Conservation (phyloP, 768 basidiomycete species). For the Termitomyces sp. region DNA sequence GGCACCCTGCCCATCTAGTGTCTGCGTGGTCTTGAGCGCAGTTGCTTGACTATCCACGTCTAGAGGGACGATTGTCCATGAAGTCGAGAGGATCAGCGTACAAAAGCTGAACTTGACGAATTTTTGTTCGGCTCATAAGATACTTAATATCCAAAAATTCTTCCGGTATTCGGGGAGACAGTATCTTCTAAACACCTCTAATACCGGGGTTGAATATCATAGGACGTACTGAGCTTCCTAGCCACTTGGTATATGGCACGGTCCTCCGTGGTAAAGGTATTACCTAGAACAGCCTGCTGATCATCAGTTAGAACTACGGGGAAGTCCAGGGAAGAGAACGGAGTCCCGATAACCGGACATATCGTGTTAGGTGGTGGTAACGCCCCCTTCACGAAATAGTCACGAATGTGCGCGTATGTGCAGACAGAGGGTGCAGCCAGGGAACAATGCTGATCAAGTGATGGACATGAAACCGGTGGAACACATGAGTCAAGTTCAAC, state of each 20-base stretch:
- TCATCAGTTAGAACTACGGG: not conserved
- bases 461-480: not conserved
- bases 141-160: too few relatives aligned
- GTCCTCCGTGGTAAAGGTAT: not conserved
- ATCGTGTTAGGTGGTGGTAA: constrained; percentile 36
- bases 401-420: constrained; percentile 25
- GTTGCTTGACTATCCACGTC: not conserved
- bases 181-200: not conserved
- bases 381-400: constrained; percentile 37
- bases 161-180: not conserved
- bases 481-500: not conserved
- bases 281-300: not conserved
- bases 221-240: constrained; percentile 1
- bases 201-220: not conserved
- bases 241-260: not conserved
- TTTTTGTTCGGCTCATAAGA: too few relatives aligned
- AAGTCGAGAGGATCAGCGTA: too few relatives aligned
- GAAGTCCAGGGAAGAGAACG: constrained; percentile 17
- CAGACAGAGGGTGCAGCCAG: constrained; percentile 22
- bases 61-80: not conserved
- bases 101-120: not conserved
- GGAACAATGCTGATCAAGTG: constrained; percentile 20
- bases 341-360: constrained; percentile 28
- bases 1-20: too few relatives aligned
- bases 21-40: too few relatives aligned